Evolutionary conservation across 495 filamentous ascomycete species (phyloP), one percentile per base, ranked within the genome.

Genomic region (Daldinia childiae): DNA sequence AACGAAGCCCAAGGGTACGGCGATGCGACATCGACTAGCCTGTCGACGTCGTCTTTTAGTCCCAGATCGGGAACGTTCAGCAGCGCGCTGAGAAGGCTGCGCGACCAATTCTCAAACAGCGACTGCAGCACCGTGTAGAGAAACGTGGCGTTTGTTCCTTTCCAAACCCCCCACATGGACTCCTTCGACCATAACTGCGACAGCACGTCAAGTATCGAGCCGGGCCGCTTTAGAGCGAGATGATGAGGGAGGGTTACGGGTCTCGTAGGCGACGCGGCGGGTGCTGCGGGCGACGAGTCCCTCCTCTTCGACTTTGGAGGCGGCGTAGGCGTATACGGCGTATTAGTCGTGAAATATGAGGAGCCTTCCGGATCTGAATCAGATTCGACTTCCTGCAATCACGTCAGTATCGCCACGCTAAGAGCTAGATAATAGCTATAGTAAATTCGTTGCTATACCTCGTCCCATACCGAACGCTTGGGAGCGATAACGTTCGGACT

Each of bases 131-230:
- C 84, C 1, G 89, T 90, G 80, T 97, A 93, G 58, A 98, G 85
- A 69, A 97, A 97, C 0, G 93, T 94, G n/a, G 91, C 85, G 74
- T 97, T 97, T 34, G 92, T 90, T 27, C 90, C 93, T 82, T 98
- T 98, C 94, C 94, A 99, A 0, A 97, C 89, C 6, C 95, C 96
- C 85, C 91, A 93, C 7, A 90, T 90, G 7, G 92, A 92, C 77
- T 96, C 95, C 69, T 90, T 93, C n/a, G 86, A 82, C 94, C 94
- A 98, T 11, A 97, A 81, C 77, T 93, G 89, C 6, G 88, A 89
- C 62, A 98, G 86, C 4, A 93, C 92, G 58, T 93, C 91, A 62
- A 91, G 85, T 61, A 97, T 82, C 3, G 93, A 93, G 74, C 90
- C 87, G 6, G 91, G 85, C 57, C 87, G 88, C 52, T 88, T 88